Percentiles rank a stretch among this genome's conserved stretches.
Conservation (phyloP, 495 filamentous ascomycete genomes). For the Neurospora sp. region DNA sequence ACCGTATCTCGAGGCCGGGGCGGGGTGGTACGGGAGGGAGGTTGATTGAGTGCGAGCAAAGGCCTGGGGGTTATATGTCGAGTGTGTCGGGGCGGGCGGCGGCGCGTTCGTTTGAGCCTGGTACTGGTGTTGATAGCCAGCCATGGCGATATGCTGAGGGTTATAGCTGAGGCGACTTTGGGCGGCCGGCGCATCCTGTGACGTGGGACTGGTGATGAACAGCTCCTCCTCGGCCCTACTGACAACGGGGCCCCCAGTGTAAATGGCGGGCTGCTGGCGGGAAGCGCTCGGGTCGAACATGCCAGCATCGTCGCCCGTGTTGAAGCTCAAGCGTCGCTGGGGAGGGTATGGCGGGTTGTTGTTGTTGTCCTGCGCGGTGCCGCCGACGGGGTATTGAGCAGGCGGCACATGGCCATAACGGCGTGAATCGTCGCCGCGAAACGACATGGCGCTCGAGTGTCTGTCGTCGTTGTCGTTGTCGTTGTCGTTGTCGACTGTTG, state of each 20-base stretch:
- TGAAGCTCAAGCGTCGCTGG: conserved; percentile 61
- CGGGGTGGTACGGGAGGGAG: conserved; percentile 34
- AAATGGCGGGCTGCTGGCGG: conserved; percentile 8
- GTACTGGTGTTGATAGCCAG: conserved; percentile 52
- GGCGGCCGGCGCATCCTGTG: conserved; percentile 18
- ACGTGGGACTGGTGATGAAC: conserved; percentile 33
- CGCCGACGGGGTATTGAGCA: conserved; percentile 43
- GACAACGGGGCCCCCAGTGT: conserved; percentile 4
- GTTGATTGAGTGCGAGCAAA: conserved; percentile 58
- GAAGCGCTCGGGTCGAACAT: conserved; percentile 34
- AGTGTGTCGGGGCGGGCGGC: conserved; percentile 41
- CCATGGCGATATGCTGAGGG: conserved; percentile 40
- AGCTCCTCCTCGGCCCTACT: conserved; percentile 37
- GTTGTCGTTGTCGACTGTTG: background rate
- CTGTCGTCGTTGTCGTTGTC: conserved; percentile 1
- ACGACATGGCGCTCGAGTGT: conserved; percentile 37
- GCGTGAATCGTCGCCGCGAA: conserved; percentile 42
- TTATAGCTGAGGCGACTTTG: conserved; percentile 32
- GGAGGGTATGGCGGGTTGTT: conserved; percentile 21
- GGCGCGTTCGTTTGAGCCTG: conserved; percentile 30
- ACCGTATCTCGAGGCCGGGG: conserved; percentile 24
- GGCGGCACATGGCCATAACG: conserved; percentile 49
- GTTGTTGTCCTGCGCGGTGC: conserved; percentile 20
- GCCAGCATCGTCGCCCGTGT: conserved; percentile 63
- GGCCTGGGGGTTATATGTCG: conserved; percentile 74